Conservation (phyloP, 805 yeast species). For the Zygosaccharomyces kombuchaensis region DNA sequence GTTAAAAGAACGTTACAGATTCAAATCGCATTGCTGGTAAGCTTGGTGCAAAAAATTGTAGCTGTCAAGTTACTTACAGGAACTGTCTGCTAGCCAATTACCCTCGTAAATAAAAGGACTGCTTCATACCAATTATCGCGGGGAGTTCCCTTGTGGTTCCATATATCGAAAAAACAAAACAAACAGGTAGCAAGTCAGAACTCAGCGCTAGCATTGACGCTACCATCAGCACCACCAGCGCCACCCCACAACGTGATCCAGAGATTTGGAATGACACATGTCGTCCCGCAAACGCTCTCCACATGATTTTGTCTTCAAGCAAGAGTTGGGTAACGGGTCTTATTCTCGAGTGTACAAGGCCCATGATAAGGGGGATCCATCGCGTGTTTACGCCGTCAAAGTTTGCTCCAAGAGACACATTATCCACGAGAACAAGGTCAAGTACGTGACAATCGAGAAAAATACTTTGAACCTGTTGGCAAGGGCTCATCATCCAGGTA, state of each 20-base stretch:
- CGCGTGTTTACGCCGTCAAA: constrained; percentile 75
- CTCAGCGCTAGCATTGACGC: too few species aligned
- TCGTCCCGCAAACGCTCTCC: constrained; percentile 32
- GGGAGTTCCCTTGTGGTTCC: too few species aligned
- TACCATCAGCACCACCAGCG: too few species aligned
- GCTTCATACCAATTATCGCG: background rate
- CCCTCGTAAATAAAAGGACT: background rate
- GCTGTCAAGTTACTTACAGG: background rate
- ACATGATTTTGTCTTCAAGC: constrained; percentile 33
- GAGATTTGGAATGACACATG: constrained; percentile 15
- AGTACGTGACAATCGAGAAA: constrained; percentile 94
- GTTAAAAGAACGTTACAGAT: background rate
- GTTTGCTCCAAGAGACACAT: constrained; percentile 89
- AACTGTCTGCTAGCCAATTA: background rate
- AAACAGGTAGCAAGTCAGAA: too few species aligned
- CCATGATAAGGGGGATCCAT: constrained; percentile 53
- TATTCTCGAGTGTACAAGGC: constrained; percentile 93
- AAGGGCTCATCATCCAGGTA: constrained; percentile 86
- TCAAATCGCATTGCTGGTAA: background rate
- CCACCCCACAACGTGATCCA: background rate
- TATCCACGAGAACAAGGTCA: constrained; percentile 88
- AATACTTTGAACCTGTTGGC: constrained; percentile 73
- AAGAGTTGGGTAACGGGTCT: constrained; percentile 82
- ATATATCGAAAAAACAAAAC: too few species aligned
- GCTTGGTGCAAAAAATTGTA: background rate